A percentile compares a stretch with the other conserved stretches of the same genome.
These are phyloP conservation scores for Suhomyces kunorum DNA, from an alignment of 1,139 yeast genomes.

Conservation along the genomic window DNA sequence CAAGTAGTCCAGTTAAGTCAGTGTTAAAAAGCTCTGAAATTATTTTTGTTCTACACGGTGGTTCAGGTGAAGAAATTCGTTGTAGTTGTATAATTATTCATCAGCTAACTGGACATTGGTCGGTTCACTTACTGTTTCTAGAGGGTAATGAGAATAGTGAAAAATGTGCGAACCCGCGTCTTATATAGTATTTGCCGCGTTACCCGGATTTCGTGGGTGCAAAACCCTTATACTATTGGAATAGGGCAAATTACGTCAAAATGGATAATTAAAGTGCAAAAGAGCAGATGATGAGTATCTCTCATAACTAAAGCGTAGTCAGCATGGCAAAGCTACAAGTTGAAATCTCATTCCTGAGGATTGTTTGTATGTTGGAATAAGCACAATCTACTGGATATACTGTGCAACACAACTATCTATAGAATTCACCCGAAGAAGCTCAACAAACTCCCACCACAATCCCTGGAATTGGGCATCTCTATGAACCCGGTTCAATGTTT, in stretches of 20 bases:
- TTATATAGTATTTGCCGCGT: conserved; percentile 9
- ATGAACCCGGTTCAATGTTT: conserved; percentile 1
- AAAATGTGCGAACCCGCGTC: conserved; percentile 6
- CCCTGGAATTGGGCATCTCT: neutral
- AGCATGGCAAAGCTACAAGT: too few relatives aligned
- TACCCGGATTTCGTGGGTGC: conserved; percentile 12
- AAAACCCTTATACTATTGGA: conserved; percentile 3
- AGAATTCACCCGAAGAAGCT: conserved; percentile 5
- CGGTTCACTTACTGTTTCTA: conserved; percentile 9
- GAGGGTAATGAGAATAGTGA: neutral
- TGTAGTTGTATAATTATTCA: conserved; percentile 44
- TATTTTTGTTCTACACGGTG: conserved; percentile 52
- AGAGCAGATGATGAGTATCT: too few relatives aligned
- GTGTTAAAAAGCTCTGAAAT: conserved; percentile 74
- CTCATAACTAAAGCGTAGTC: too few relatives aligned
- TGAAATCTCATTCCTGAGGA: too few relatives aligned
- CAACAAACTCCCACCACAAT: neutral
- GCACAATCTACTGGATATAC: neutral
- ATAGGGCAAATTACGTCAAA: too few relatives aligned
- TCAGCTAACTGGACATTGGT: conserved; percentile 23
- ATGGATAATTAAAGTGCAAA: too few relatives aligned
- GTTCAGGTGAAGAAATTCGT: conserved; percentile 72
- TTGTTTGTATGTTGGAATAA: neutral
- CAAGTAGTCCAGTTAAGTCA: conserved; percentile 31
- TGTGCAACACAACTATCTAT: conserved; percentile 5